A percentile compares a stretch with the other conserved stretches of the same genome.
Evolutionary conservation across 1,284 basidiomycete species (phyloP).

Genomic region (Marasmius tenuissimus): DNA sequence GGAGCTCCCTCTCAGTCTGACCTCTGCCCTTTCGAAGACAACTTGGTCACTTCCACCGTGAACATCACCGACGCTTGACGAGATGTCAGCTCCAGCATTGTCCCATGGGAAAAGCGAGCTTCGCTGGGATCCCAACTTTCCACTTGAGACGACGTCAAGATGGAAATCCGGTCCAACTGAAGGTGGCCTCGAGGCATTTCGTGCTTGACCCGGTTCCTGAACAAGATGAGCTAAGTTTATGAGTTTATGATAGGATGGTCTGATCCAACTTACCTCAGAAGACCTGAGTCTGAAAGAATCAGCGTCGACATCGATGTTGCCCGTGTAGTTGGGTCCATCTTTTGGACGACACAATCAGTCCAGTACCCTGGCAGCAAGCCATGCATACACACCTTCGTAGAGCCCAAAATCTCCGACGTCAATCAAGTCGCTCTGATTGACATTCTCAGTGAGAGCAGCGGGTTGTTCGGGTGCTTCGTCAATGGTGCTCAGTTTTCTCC

Average conservation of each 20-base stretch:
- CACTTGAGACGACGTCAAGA: conserved; percentile 37
- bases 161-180: conserved; percentile 48
- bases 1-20: conserved; percentile 54
- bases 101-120: conserved; percentile 82
- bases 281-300: conserved; percentile 43
- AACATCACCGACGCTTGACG: conserved; percentile 44
- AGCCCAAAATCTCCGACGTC: conserved; percentile 19
- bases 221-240: background rate
- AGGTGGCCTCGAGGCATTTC: conserved; percentile 54
- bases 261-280: conserved; percentile 53
- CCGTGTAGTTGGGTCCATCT: conserved; percentile 15
- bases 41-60: conserved; percentile 44
- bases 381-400: conserved; percentile 9
- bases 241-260: background rate
- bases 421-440: background rate
- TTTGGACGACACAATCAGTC: background rate
- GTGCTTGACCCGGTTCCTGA: conserved; percentile 78
- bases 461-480: background rate
- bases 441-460: background rate
- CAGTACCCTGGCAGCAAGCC: too few relatives aligned
- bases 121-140: conserved; percentile 54
- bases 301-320: conserved; percentile 6
- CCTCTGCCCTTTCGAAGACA: conserved; percentile 51
- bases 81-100: conserved; percentile 61
- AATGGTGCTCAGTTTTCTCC: background rate